Conservation (phyloP, 768 basidiomycete species). For the Mycena venus region DNA sequence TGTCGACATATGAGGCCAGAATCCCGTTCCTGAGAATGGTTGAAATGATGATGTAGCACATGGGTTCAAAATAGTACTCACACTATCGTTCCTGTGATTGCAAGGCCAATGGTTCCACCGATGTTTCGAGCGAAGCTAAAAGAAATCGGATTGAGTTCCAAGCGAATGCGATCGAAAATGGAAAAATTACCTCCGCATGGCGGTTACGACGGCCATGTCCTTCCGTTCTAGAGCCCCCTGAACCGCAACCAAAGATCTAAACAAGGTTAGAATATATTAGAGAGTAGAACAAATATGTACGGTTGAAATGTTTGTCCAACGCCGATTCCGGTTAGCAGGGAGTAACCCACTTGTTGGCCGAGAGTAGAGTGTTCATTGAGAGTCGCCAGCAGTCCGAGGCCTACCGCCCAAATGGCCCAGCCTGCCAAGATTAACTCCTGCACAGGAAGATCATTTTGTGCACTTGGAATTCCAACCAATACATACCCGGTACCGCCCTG, state of each 20-base stretch:
- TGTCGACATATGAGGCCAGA: conserved; percentile 16
- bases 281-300: neutral
- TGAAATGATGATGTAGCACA: neutral
- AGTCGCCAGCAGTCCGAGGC: conserved; percentile 35
- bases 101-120: conserved; percentile 39
- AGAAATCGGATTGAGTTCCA: neutral
- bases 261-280: neutral
- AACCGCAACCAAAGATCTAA: conserved; percentile 36
- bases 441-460: neutral
- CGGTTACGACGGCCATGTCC: conserved; percentile 39
- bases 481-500: conserved; percentile 61
- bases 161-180: neutral
- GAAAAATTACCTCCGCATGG: conserved; percentile 31
- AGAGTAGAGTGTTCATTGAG: conserved; percentile 33
- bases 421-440: conserved; percentile 38
- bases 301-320: conserved; percentile 41
- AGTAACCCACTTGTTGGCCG: conserved; percentile 34
- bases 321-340: conserved; percentile 37
- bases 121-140: conserved; percentile 38
- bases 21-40: conserved; percentile 28
- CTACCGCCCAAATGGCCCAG: conserved; percentile 39
- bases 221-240: conserved; percentile 39
- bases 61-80: neutral
- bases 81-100: conserved; percentile 37
- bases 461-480: neutral